Conservation (phyloP, 805 yeast genomes). For the Pichia rugopelliculosa region DNA sequence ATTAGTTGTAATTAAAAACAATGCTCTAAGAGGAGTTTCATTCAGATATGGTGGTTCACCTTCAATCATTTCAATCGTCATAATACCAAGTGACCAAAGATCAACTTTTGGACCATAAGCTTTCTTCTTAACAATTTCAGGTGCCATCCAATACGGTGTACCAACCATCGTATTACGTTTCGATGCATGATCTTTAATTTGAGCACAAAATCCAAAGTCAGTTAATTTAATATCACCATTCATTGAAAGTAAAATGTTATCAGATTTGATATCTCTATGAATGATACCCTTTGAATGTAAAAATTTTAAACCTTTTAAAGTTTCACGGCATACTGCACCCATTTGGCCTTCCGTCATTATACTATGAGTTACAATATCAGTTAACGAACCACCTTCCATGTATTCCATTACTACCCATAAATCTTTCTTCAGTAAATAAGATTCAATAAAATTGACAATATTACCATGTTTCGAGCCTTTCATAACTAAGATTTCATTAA, state of each 20-base stretch:
- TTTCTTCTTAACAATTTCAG: conserved; percentile 73
- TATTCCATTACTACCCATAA: conserved; percentile 98
- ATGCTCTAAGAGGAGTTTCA: conserved; percentile 71
- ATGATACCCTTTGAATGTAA: conserved; percentile 88
- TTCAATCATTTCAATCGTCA: conserved; percentile 84
- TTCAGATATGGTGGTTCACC: conserved; percentile 80
- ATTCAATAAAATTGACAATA: conserved; percentile 89
- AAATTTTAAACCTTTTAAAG: conserved; percentile 77
- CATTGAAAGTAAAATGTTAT: conserved; percentile 76
- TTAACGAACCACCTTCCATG: conserved; percentile 97
- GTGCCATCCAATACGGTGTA: conserved; percentile 90
- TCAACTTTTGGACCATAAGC: conserved; percentile 79
- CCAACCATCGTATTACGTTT: conserved; percentile 85
- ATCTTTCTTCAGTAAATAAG: conserved; percentile 68
- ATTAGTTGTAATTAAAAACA: conserved; percentile 69
- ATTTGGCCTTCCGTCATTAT: conserved; percentile 89
- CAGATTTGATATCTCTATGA: conserved; percentile 94
- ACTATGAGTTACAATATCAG: conserved; percentile 89
- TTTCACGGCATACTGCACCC: conserved; percentile 90
- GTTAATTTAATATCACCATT: conserved; percentile 89
- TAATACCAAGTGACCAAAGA: conserved; percentile 77
- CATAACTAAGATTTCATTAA: conserved; percentile 95
- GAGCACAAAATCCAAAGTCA: conserved; percentile 73
- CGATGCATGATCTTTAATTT: conserved; percentile 61
- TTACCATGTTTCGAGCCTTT: conserved; percentile 83